A percentile compares a stretch with the other conserved stretches of the same genome.
phyloP scores from a whole-genome alignment of 2,329 filamentous ascomycete species.

The Juglanconis oblonga region DNA sequence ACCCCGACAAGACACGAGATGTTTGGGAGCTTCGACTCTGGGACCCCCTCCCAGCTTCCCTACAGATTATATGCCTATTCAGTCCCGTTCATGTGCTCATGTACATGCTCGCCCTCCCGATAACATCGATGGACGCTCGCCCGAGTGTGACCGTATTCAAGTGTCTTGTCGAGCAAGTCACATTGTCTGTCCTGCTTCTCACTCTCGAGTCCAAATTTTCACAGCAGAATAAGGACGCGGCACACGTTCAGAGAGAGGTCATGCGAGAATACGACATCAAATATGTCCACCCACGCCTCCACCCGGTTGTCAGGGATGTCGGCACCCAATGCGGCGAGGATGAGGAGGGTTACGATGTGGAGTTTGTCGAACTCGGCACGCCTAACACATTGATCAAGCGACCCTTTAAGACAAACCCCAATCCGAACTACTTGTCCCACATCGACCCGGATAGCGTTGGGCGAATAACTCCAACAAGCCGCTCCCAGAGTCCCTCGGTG shows the following conservation, averaged over 20 bases:
- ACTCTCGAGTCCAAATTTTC: conserved; percentile 71
- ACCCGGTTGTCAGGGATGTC: conserved; percentile 73
- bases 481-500: conserved; percentile 38
- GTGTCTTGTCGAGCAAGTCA: conserved; percentile 69
- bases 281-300: conserved; percentile 86
- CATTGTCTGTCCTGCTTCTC: conserved; percentile 75
- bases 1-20: conserved; percentile 77
- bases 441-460: conserved; percentile 61
- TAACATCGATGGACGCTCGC: conserved; percentile 69
- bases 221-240: conserved; percentile 81
- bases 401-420: conserved; percentile 77
- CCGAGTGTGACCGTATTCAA: conserved; percentile 86
- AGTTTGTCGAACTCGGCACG: conserved; percentile 47
- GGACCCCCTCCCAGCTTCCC: conserved; percentile 83
- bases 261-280: conserved; percentile 95
- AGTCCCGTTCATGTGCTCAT: conserved; percentile 90
- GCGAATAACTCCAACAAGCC: conserved; percentile 30
- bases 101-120: conserved; percentile 84
- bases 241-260: conserved; percentile 85
- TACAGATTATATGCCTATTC: conserved; percentile 85
- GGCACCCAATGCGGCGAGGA: conserved; percentile 69
- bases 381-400: conserved; percentile 66
- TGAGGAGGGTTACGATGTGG: conserved; percentile 40
- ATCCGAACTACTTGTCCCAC: conserved; percentile 73
- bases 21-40: conserved; percentile 95